Evolutionary conservation across 371 early-diverging fungal species (phyloP).

Genomic region (Saksenaea oblongispora): DNA sequence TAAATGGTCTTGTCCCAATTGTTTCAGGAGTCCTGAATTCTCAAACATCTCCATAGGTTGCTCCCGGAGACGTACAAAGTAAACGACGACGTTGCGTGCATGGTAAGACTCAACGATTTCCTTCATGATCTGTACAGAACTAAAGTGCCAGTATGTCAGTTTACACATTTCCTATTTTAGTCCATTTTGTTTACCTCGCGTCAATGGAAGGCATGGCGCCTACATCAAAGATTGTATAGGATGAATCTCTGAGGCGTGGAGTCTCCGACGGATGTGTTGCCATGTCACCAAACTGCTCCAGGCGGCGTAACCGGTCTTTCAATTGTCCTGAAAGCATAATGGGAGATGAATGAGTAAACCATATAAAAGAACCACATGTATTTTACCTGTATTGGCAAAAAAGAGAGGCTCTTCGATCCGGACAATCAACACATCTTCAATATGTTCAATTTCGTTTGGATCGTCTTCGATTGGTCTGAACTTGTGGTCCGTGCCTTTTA

Average conservation of each 20-base stretch:
- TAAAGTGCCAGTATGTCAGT: conserved; percentile 23
- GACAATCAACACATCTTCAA: conserved; percentile 84
- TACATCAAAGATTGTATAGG: conserved; percentile 86
- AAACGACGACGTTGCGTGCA: conserved; percentile 73
- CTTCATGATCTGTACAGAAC: conserved; percentile 85
- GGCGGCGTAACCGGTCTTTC: conserved; percentile 86
- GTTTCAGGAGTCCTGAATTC: conserved; percentile 65
- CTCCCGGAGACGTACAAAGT: conserved; percentile 82
- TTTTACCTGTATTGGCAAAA: conserved; percentile 87
- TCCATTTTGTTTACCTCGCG: conserved; percentile 63
- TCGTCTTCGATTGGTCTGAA: conserved; percentile 63
- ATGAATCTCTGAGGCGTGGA: conserved; percentile 64
- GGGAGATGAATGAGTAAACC: not conserved
- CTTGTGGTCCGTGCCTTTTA: conserved; percentile 42
- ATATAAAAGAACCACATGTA: not conserved
- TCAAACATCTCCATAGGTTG: conserved; percentile 66
- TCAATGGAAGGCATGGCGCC: conserved; percentile 86
- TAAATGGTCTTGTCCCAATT: conserved; percentile 67
- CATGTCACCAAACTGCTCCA: conserved; percentile 91
- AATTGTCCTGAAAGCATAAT: conserved; percentile 67
- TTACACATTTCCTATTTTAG: not conserved
- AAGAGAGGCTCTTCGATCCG: conserved; percentile 88
- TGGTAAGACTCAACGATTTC: conserved; percentile 87
- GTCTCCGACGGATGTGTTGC: conserved; percentile 81
- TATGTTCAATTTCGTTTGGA: conserved; percentile 64